These are phyloP conservation scores for Poa pratensis DNA, from an alignment of 176 grass and related monocot genomes.

Conservation along the genomic window DNA sequence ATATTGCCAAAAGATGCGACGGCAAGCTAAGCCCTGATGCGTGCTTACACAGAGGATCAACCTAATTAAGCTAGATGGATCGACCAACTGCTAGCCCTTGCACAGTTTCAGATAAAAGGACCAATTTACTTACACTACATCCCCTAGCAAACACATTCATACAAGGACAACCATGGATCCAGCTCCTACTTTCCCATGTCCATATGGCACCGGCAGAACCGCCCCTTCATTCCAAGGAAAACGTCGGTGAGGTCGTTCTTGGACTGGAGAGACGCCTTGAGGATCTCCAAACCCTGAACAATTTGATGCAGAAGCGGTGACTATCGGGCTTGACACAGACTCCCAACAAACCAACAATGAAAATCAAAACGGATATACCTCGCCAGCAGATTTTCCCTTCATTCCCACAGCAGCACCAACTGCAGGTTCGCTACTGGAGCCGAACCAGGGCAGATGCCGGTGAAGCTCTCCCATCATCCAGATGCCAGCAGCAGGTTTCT, in stretches of 20 bases:
- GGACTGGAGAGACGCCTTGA: conserved; percentile 16
- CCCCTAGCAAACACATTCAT: not conserved
- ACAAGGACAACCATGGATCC: too few species aligned
- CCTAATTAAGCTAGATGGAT: not conserved
- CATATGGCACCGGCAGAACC: not conserved
- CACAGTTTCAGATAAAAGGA: too few species aligned
- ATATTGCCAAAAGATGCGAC: not conserved
- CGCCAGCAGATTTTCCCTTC: too few species aligned
- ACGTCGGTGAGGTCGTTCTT: conserved; percentile 4
- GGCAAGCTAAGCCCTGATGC: not conserved
- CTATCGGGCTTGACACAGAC: not conserved
- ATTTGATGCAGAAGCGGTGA: not conserved
- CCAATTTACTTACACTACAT: too few species aligned
- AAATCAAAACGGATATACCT: not conserved
- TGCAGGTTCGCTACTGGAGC: too few species aligned
- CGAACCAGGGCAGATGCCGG: too few species aligned
- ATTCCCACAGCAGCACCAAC: too few species aligned
- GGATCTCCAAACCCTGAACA: not conserved
- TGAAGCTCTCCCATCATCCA: too few species aligned
- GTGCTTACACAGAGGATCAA: not conserved
- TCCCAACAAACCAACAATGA: not conserved
- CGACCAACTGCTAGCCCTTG: too few species aligned
- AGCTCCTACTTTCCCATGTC: not conserved
- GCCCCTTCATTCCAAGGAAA: not conserved
- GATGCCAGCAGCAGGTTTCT: not conserved